These are phyloP conservation scores for Dendrobium chrysotoxum DNA, from an alignment of 106 monocot species.

Conservation along the genomic window DNA sequence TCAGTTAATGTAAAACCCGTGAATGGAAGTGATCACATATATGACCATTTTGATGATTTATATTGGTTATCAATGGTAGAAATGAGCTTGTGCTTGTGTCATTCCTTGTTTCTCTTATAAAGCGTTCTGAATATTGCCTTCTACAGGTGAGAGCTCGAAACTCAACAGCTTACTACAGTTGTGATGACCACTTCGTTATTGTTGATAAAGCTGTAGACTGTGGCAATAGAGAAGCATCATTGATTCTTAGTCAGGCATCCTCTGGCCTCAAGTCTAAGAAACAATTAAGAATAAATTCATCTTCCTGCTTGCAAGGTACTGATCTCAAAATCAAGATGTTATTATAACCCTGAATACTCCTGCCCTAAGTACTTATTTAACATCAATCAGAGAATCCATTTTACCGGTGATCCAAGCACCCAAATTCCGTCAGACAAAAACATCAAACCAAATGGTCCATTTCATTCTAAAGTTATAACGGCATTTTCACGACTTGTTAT, in stretches of 20 bases:
- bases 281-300: not conserved
- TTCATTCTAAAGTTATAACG: too few relatives aligned
- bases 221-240: slow-evolving; percentile 4
- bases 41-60: not conserved
- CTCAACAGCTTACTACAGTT: slow-evolving; percentile 17
- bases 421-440: too few relatives aligned
- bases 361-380: not conserved
- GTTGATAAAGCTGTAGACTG: slow-evolving; percentile 26
- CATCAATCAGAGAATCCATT: too few relatives aligned
- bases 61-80: not conserved
- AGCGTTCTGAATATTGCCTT: not conserved
- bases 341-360: not conserved
- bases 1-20: not conserved
- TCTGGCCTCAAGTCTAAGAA: not conserved
- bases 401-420: too few relatives aligned
- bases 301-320: not conserved
- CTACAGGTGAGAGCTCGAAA: slow-evolving; percentile 15
- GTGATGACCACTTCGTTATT: slow-evolving; percentile 23
- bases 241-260: not conserved
- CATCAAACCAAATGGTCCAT: too few relatives aligned
- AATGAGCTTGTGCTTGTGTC: not conserved
- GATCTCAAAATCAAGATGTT: not conserved
- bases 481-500: too few relatives aligned
- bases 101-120: not conserved
- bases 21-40: not conserved